Conservation (phyloP, 2,329 filamentous ascomycete genomes). For the Cyphellophora attinorum region DNA sequence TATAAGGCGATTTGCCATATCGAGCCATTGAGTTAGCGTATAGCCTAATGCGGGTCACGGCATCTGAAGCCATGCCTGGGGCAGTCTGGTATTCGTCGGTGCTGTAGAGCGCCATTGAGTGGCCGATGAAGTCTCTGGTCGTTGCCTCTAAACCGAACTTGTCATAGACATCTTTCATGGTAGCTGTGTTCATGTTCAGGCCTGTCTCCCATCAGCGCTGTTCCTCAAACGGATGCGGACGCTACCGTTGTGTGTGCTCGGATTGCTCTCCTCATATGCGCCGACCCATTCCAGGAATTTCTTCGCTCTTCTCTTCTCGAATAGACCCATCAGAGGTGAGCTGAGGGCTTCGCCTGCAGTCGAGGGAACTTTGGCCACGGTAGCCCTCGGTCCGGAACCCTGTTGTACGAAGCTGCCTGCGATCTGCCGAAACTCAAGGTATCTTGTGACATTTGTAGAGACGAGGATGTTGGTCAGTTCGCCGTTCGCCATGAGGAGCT, state of each 20-base stretch:
- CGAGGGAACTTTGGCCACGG: slow-evolving; percentile 92
- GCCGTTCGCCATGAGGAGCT: slow-evolving; percentile 97
- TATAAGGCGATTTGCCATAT: slow-evolving; percentile 98
- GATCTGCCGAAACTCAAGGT: slow-evolving; percentile 89
- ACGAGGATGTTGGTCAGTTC: slow-evolving; percentile 98
- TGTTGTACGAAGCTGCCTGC: slow-evolving; percentile 96
- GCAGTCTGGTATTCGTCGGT: slow-evolving; percentile 77
- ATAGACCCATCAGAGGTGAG: slow-evolving; percentile 91
- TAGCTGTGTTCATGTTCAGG: slow-evolving; percentile 66
- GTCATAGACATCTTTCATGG: slow-evolving; percentile 98
- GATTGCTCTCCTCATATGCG: slow-evolving; percentile 70
- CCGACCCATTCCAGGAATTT: slow-evolving; percentile 95
- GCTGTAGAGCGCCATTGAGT: slow-evolving; percentile 94
- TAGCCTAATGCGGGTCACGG: slow-evolving; percentile 82
- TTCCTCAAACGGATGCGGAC: slow-evolving; percentile 33
- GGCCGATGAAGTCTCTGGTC: slow-evolving; percentile 92
- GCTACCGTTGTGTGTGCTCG: slow-evolving; percentile 85
- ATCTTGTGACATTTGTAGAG: slow-evolving; percentile 82
- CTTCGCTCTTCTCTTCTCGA: slow-evolving; percentile 96
- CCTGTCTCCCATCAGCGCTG: slow-evolving; percentile 32
- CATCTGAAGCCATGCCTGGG: slow-evolving; percentile 66
- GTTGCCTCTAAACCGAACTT: slow-evolving; percentile 86
- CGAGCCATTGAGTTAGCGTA: slow-evolving; percentile 97
- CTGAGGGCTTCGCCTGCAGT: slow-evolving; percentile 82
- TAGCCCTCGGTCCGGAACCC: slow-evolving; percentile 69